Evolutionary conservation across 495 filamentous ascomycete genomes (phyloP).

Genomic region (Sporormia fimetaria): DNA sequence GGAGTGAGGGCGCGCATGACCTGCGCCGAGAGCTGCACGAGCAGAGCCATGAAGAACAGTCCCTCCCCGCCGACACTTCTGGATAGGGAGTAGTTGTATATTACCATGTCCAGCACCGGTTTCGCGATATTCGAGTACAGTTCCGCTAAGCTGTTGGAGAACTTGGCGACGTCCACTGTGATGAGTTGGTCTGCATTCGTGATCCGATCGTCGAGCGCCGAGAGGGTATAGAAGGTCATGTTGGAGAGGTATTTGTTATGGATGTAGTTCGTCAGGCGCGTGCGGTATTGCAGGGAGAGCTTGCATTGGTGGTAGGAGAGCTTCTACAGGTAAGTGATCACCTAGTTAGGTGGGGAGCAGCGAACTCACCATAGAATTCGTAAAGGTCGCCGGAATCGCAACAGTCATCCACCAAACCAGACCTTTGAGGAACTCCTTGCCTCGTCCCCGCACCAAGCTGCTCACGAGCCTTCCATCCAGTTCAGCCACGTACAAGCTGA

Average conservation of each 20-base stretch:
- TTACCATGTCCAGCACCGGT: constrained; percentile 83
- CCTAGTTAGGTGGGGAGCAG: no score
- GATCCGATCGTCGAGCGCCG: constrained; percentile 90
- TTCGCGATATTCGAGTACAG: constrained; percentile 97
- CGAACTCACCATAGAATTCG: constrained; percentile 87
- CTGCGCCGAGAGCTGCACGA: constrained; percentile 85
- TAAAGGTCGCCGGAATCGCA: constrained; percentile 94
- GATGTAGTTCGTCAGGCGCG: constrained; percentile 79
- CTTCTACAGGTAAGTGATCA: constrained; percentile 35
- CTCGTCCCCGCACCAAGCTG: constrained; percentile 78
- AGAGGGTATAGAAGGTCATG: constrained; percentile 96
- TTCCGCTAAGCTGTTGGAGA: constrained; percentile 89
- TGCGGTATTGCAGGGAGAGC: constrained; percentile 82
- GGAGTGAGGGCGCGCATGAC: constrained; percentile 92
- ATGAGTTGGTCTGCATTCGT: constrained; percentile 98
- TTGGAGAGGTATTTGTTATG: constrained; percentile 88
- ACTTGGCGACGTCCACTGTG: constrained; percentile 88
- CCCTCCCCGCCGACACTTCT: constrained; percentile 91
- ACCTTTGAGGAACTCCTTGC: constrained; percentile 77
- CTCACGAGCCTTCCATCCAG: constrained; percentile 89
- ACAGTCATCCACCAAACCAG: constrained; percentile 99
- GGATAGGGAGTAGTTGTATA: constrained; percentile 89
- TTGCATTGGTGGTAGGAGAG: constrained; percentile 97
- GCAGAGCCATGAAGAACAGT: constrained; percentile 80
- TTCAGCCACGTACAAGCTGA: constrained; percentile 91